Percentiles rank a stretch among this genome's conserved stretches.
Evolutionary conservation across 2,329 filamentous ascomycete genomes (phyloP).

Genomic region (Fusarium brachygibbosum): DNA sequence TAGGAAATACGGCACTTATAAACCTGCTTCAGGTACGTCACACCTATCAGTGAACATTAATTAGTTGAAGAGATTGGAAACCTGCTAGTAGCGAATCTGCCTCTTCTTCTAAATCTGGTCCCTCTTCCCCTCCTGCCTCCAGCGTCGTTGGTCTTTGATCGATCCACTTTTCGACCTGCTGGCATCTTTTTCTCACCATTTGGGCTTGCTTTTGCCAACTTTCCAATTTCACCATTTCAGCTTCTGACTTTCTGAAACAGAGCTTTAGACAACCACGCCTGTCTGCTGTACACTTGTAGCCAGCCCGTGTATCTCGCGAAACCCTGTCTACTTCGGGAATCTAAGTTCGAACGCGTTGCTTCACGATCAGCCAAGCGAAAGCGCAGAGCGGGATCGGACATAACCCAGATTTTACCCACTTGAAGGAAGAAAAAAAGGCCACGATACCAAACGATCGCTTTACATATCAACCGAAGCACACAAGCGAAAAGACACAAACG

Average conservation of each 20-base stretch:
- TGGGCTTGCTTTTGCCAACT: conserved; percentile 24
- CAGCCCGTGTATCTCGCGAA: not conserved
- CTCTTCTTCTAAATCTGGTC: not conserved
- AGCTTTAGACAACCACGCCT: conserved; percentile 1
- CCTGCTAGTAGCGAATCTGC: not conserved
- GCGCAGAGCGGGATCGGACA: conserved; percentile 25
- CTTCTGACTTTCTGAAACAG: conserved; percentile 1
- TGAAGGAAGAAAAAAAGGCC: conserved; percentile 36
- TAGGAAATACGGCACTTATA: not conserved
- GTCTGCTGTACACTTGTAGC: not conserved
- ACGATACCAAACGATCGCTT: conserved; percentile 29
- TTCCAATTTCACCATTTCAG: conserved; percentile 10
- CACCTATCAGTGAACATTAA: not conserved
- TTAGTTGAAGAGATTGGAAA: not conserved
- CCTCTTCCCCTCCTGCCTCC: conserved; percentile 10
- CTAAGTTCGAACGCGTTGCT: conserved; percentile 3
- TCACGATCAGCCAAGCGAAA: conserved; percentile 7
- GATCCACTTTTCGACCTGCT: conserved; percentile 40
- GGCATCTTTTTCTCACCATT: conserved; percentile 32
- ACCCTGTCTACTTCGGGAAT: not conserved
- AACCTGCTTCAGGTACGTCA: not conserved
- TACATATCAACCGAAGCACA: conserved; percentile 15
- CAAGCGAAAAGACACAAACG: conserved; percentile 3
- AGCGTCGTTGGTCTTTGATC: conserved; percentile 14
- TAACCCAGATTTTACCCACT: conserved; percentile 27